A percentile compares a stretch with the other conserved stretches of the same genome.
phyloP scores from a whole-genome alignment of 2,329 filamentous ascomycete genomes.

The Lachnellula subtilissima region DNA sequence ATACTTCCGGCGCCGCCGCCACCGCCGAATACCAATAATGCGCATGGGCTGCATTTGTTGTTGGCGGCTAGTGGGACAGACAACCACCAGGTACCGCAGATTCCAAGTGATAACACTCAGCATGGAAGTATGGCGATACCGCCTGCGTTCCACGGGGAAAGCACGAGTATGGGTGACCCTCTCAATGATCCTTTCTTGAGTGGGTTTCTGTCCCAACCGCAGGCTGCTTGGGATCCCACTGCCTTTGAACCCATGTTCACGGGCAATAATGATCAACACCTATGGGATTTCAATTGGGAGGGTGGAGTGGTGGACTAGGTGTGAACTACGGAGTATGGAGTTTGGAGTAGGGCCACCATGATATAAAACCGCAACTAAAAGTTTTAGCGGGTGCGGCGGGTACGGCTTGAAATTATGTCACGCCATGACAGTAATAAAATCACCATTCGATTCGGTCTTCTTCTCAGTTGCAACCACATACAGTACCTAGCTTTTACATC shows the following conservation, averaged over 20 bases:
- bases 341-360: too few relatives aligned
- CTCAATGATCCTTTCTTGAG: neutral
- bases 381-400: too few relatives aligned
- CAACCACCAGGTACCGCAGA: neutral
- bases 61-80: neutral
- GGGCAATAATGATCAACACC: neutral
- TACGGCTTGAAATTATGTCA: too few relatives aligned
- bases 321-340: neutral
- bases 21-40: neutral
- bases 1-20: neutral
- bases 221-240: neutral
- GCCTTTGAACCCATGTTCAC: slow-evolving; percentile 3
- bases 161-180: neutral
- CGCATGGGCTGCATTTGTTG: neutral
- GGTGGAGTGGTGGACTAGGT: neutral
- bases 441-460: too few relatives aligned
- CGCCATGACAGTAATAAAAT: too few relatives aligned
- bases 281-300: slow-evolving; percentile 8
- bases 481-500: too few relatives aligned
- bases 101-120: neutral
- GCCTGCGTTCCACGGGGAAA: neutral
- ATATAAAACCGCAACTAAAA: too few relatives aligned
- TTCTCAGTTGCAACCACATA: too few relatives aligned
- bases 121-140: neutral
- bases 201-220: slow-evolving; percentile 1